Conservation (phyloP, 768 basidiomycete species). For the Lactifluus pinguis region DNA sequence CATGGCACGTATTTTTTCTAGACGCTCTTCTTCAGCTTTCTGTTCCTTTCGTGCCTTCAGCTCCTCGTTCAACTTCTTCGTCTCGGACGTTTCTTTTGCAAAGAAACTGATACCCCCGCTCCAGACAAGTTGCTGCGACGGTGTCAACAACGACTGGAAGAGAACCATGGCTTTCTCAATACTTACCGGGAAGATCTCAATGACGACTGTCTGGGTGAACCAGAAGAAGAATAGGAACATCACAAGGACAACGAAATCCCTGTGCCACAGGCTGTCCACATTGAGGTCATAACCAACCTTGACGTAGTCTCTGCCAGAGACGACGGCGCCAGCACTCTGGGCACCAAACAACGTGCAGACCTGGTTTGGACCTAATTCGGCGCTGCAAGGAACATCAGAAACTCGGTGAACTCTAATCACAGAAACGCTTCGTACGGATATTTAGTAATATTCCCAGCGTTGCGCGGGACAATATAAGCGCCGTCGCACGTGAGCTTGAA, state of each 20-base stretch:
- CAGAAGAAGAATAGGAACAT: slow-evolving; percentile 66
- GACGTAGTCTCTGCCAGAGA: slow-evolving; percentile 82
- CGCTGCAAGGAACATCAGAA: slow-evolving; percentile 26
- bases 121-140: slow-evolving; percentile 41
- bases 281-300: slow-evolving; percentile 48
- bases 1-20: slow-evolving; percentile 20
- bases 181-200: slow-evolving; percentile 52
- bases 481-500: slow-evolving; percentile 56
- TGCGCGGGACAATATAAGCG: slow-evolving; percentile 54
- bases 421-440: slow-evolving; percentile 45
- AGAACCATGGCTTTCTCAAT: slow-evolving; percentile 20
- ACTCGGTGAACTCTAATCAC: neutral
- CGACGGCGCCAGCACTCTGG: slow-evolving; percentile 38
- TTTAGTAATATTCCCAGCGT: slow-evolving; percentile 41
- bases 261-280: slow-evolving; percentile 52
- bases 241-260: slow-evolving; percentile 62
- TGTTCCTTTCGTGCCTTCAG: slow-evolving; percentile 41
- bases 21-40: slow-evolving; percentile 25
- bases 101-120: slow-evolving; percentile 53
- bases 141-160: slow-evolving; percentile 11
- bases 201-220: slow-evolving; percentile 52
- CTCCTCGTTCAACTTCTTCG: slow-evolving; percentile 43
- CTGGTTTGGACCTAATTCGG: slow-evolving; percentile 70
- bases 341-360: slow-evolving; percentile 70
- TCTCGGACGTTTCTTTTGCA: slow-evolving; percentile 48